phyloP scores from a whole-genome alignment of 495 filamentous ascomycete species.

The Endocarpon pusillum region DNA sequence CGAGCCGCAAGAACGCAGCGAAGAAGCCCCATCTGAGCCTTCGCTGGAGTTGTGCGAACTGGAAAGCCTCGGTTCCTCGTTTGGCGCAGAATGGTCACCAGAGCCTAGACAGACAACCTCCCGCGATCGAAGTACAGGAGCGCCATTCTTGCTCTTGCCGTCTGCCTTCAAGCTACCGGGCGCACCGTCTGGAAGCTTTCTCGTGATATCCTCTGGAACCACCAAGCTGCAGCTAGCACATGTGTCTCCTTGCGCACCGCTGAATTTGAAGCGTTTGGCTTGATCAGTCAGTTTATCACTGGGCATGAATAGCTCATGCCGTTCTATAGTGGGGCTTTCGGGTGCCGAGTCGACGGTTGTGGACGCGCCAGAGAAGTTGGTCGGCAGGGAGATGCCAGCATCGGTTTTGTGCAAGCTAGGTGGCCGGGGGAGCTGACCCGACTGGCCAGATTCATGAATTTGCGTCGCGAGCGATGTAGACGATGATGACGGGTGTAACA shows the following conservation, averaged over 20 bases:
- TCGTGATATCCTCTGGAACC: slow-evolving; percentile 35
- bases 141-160: slow-evolving; percentile 32
- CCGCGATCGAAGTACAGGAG: slow-evolving; percentile 38
- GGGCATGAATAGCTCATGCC: slow-evolving; percentile 26
- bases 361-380: slow-evolving; percentile 3
- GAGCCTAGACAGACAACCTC: slow-evolving; percentile 31
- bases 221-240: slow-evolving; percentile 43
- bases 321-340: slow-evolving; percentile 25
- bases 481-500: slow-evolving; percentile 18
- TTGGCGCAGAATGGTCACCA: slow-evolving; percentile 18
- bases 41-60: slow-evolving; percentile 6
- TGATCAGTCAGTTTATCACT: slow-evolving; percentile 21
- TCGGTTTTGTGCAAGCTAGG: slow-evolving; percentile 2
- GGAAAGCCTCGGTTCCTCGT: slow-evolving; percentile 16
- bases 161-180: slow-evolving; percentile 32
- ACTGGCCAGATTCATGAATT: slow-evolving; percentile 8
- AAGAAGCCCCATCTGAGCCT: slow-evolving; percentile 18
- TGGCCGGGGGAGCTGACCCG: slow-evolving; percentile 8
- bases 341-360: slow-evolving; percentile 8
- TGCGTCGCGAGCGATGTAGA: slow-evolving; percentile 8
- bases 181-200: slow-evolving; percentile 34
- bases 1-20: slow-evolving; percentile 26
- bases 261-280: slow-evolving; percentile 16
- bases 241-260: slow-evolving; percentile 26
- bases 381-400: slow-evolving; percentile 3